Conservation (phyloP, 495 filamentous ascomycete genomes). For the Melanomma pulvis-pyrius region DNA sequence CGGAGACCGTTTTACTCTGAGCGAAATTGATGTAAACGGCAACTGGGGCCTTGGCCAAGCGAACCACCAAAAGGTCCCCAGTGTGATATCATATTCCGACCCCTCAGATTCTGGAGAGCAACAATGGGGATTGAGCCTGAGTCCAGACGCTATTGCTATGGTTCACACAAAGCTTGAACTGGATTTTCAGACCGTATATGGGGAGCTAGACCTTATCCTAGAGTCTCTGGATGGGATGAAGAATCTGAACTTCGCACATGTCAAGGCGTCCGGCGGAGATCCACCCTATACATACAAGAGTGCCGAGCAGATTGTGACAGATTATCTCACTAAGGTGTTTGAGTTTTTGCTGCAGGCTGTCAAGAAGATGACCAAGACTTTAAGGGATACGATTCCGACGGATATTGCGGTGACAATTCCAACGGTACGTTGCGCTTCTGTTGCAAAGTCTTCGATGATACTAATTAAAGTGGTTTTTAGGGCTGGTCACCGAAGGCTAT, state of each 20-base stretch:
- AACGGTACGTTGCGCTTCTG: slow-evolving; percentile 3
- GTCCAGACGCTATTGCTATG: slow-evolving; percentile 23
- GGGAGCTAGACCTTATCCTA: slow-evolving; percentile 24
- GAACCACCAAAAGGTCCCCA: slow-evolving; percentile 23
- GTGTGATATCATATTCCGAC: slow-evolving; percentile 28
- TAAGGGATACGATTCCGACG: slow-evolving; percentile 8
- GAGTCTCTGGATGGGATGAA: slow-evolving; percentile 25
- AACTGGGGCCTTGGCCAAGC: slow-evolving; percentile 8
- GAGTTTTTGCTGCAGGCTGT: not conserved
- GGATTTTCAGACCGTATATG: slow-evolving; percentile 7
- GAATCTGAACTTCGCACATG: slow-evolving; percentile 23
- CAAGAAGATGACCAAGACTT: not conserved
- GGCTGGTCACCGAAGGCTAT: slow-evolving; percentile 29
- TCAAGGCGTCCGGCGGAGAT: slow-evolving; percentile 6
- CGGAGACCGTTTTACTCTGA: not conserved
- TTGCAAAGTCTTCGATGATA: not conserved
- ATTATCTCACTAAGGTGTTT: slow-evolving; percentile 27
- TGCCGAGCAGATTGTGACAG: slow-evolving; percentile 24
- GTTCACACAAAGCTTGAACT: slow-evolving; percentile 30
- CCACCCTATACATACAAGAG: slow-evolving; percentile 22
- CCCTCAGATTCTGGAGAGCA: slow-evolving; percentile 2
- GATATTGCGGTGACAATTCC: slow-evolving; percentile 31
- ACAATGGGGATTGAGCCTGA: slow-evolving; percentile 25
- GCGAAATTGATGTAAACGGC: slow-evolving; percentile 18
- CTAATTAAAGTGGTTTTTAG: not conserved